Conservation (phyloP, 305 asterid genomes). For the Fraxinus albicans region DNA sequence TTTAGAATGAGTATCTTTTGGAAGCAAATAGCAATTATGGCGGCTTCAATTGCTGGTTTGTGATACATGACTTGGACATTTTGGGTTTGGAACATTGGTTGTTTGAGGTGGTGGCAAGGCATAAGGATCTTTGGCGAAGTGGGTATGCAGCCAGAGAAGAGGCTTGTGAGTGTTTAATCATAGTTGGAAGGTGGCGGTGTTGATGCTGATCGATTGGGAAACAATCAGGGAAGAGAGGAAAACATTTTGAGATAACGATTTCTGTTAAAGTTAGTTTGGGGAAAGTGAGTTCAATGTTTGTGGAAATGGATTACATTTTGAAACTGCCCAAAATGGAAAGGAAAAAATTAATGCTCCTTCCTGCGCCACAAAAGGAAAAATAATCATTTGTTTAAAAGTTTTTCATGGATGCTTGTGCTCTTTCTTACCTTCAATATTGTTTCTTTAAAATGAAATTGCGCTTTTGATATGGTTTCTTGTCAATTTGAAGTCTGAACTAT, state of each 20-base stretch:
- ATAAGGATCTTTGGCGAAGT: not conserved
- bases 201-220: not conserved
- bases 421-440: not conserved
- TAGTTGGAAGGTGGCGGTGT: not conserved
- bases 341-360: not conserved
- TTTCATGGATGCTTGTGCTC: not conserved
- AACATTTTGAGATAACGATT: not conserved
- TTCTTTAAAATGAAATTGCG: not conserved
- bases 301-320: not conserved
- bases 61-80: not conserved
- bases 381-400: not conserved
- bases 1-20: not conserved
- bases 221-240: not conserved
- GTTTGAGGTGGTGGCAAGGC: not conserved
- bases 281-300: not conserved
- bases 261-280: not conserved
- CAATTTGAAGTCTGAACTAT: slow-evolving; percentile 9
- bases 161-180: not conserved
- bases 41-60: not conserved
- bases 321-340: not conserved
- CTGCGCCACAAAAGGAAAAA: not conserved
- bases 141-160: not conserved
- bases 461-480: not conserved
- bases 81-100: not conserved
- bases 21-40: not conserved